phyloP scores from a whole-genome alignment of 23 red algal genomes.

The Agarophyton chilense region DNA sequence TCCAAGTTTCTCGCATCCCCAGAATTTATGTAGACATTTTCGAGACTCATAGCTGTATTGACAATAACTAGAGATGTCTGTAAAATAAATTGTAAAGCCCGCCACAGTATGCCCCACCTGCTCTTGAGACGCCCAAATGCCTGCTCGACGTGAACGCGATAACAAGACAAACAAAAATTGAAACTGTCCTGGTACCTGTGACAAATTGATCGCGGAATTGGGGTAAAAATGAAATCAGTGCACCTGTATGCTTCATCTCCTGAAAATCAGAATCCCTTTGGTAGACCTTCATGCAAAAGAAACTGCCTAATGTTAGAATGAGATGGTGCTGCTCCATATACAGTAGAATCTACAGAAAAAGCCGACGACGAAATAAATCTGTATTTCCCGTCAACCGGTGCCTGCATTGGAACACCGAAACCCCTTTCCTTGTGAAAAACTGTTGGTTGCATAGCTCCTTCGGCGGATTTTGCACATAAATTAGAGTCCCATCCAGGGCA shows the following conservation, averaged over 20 bases:
- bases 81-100: neutral
- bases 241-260: conserved; percentile 17
- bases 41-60: neutral
- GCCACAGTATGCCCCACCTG: neutral
- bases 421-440: conserved; percentile 1
- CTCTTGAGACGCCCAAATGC: conserved; percentile 1
- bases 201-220: neutral
- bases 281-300: neutral
- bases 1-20: too few relatives aligned
- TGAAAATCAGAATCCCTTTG: neutral
- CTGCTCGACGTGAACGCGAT: conserved; percentile 1
- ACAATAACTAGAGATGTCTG: too few relatives aligned
- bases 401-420: neutral
- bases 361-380: neutral
- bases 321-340: neutral
- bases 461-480: neutral
- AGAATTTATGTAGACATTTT: neutral
- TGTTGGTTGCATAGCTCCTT: neutral
- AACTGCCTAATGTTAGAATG: neutral
- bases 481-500: conserved; percentile 4
- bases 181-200: neutral
- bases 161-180: neutral
- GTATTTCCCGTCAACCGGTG: neutral
- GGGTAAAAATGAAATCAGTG: neutral
- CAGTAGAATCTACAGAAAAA: neutral